Base-by-base conservation (phyloP, 768 basidiomycete species). In the Pulveroboletus ravenelii region DNA sequence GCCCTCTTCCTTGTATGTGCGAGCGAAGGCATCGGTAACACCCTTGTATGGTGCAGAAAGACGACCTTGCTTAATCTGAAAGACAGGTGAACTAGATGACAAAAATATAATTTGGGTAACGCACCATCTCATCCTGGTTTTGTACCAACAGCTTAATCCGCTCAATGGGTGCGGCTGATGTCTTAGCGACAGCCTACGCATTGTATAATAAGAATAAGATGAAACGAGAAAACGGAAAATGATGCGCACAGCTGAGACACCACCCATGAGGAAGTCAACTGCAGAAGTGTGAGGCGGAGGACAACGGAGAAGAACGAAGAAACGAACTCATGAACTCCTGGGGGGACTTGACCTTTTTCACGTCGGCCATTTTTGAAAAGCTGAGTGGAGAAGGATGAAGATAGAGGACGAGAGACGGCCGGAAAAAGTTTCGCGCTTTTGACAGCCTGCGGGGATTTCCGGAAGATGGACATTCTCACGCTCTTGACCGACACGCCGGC, bases 81-180 rank as follows among this genome's bases (percentile, higher is more conserved):
- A 12, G 9, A 41, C 27, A 42, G 35, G 27, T 53, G 31, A 63
- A 57, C 17, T 34, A 6, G 9, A 46, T 38, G 38, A 32, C 25
- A 27, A 46, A n/a, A 38, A 7, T n/a, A 31, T 4, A 10, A 39
- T 15, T 42, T 0, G 29, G 10, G 23, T 12, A n/a, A 69, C 74
- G 3, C n/a, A 85, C 88, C 96, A 98, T 99, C 80, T 98, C 96
- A 82, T 94, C 95, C 84, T 98, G 95, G 78, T 96, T 97, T 76
- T 97, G 92, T 53, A 95, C 87, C 70, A 95, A 76, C 65, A 98
- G 85, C 80, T 99, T 99, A 76, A 99, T 95, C 69, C 96, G 93
- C 84, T 98, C 96, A 66, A 99, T 99, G 74, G 96, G 96, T 58
- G 96, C 96, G 63, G 96, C 96, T 59, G 89, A 89, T 60, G 96